These are phyloP conservation scores for Noccaea caerulescens DNA, from an alignment of 345 rosid species.

Conservation along the genomic window DNA sequence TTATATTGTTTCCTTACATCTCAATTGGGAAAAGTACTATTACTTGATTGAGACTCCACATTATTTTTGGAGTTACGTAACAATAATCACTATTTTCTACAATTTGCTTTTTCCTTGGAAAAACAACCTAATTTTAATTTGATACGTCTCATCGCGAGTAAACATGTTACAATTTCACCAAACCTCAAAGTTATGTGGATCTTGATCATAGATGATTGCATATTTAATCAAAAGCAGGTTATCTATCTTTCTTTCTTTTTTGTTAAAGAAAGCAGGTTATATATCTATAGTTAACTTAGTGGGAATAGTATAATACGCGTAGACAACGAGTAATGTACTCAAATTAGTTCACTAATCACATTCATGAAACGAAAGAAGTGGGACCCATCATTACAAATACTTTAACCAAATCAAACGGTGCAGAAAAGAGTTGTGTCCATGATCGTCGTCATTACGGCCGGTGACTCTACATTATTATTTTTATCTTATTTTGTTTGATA, in stretches of 20 bases:
- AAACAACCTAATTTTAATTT: conserved; percentile 5
- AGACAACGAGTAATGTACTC: conserved; percentile 37
- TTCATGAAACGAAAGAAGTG: conserved; percentile 36
- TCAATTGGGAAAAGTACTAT: conserved; percentile 17
- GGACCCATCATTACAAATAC: conserved; percentile 43
- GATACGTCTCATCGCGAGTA: conserved; percentile 31
- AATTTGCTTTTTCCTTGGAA: conserved; percentile 33
- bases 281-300: conserved; percentile 9
- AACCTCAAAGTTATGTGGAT: conserved; percentile 35
- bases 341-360: conserved; percentile 45
- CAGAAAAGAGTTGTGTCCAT: conserved; percentile 48
- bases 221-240: background rate
- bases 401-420: conserved; percentile 47
- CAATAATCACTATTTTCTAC: conserved; percentile 32
- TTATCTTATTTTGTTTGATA: background rate
- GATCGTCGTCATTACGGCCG: conserved; percentile 42
- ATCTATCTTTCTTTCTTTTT: too few species aligned
- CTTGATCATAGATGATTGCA: conserved; percentile 18
- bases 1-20: background rate
- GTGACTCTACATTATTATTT: conserved; percentile 37
- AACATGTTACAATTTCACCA: conserved; percentile 34
- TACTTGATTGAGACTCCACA: conserved; percentile 38
- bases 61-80: conserved; percentile 43
- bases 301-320: conserved; percentile 28
- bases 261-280: too few species aligned